Conservation (phyloP, 495 filamentous ascomycete genomes). For the Aspergillus haitiensis region DNA sequence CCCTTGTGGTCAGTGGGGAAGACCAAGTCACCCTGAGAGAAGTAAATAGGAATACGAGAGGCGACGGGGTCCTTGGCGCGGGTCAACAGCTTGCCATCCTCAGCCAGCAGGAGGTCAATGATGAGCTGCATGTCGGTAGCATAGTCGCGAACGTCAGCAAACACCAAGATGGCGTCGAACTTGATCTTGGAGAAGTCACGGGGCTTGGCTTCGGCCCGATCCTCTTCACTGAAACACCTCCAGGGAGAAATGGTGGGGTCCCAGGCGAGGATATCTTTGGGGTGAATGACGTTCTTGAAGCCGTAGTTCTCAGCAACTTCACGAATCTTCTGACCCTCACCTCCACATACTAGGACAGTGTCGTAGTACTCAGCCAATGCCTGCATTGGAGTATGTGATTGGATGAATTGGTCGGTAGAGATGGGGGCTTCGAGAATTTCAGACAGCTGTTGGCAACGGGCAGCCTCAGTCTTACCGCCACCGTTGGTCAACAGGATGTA, state of each 20-base stretch:
- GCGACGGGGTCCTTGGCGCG: constrained; percentile 65
- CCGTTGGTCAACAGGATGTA: constrained; percentile 95
- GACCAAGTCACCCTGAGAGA: constrained; percentile 71
- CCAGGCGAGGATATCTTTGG: constrained; percentile 86
- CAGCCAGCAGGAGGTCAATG: constrained; percentile 74
- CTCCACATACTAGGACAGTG: constrained; percentile 83
- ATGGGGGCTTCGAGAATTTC: constrained; percentile 70
- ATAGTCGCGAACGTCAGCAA: constrained; percentile 82
- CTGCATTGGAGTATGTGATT: constrained; percentile 91
- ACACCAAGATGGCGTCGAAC: constrained; percentile 81
- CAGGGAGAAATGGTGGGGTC: constrained; percentile 81
- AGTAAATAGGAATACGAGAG: constrained; percentile 72
- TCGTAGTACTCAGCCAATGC: constrained; percentile 80
- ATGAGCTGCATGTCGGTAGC: constrained; percentile 83
- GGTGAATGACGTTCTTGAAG: constrained; percentile 84
- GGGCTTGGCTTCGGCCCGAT: constrained; percentile 64
- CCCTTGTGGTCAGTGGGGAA: constrained; percentile 75
- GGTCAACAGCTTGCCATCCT: constrained; percentile 68
- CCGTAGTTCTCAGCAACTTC: constrained; percentile 83
- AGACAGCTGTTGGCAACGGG: constrained; percentile 76
- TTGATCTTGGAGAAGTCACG: constrained; percentile 68
- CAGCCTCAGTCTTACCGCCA: constrained; percentile 84
- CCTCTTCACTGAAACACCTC: constrained; percentile 67
- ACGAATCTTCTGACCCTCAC: constrained; percentile 86
- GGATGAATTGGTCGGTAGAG: constrained; percentile 87